Conservation (phyloP, 108 stramenopile genomes). For the Cylindrotheca closterium region DNA sequence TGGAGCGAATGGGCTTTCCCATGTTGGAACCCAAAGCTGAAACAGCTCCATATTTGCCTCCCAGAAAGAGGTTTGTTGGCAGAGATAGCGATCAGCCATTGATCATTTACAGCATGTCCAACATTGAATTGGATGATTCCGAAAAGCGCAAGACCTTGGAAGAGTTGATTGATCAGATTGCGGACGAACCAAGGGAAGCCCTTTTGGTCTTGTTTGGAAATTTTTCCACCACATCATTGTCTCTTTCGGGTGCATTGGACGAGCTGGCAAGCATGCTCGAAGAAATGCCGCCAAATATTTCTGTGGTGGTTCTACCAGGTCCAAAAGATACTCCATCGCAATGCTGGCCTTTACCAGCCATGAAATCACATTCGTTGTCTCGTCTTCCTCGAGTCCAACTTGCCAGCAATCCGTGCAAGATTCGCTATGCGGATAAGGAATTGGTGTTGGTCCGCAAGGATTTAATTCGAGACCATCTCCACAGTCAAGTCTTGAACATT, state of each 20-base stretch:
- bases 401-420: slow-evolving; percentile 86
- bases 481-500: slow-evolving; percentile 54
- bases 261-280: slow-evolving; percentile 59
- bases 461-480: slow-evolving; percentile 76
- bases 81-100: slow-evolving; percentile 1
- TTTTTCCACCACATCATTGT: slow-evolving; percentile 55
- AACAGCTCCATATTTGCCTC: slow-evolving; percentile 14
- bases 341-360: slow-evolving; percentile 68
- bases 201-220: slow-evolving; percentile 95
- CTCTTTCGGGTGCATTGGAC: slow-evolving; percentile 11
- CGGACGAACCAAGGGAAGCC: neutral
- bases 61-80: neutral
- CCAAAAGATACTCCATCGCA: slow-evolving; percentile 75
- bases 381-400: slow-evolving; percentile 18
- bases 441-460: slow-evolving; percentile 91
- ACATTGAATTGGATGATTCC: slow-evolving; percentile 90
- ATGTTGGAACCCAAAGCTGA: slow-evolving; percentile 17
- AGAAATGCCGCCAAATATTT: slow-evolving; percentile 51
- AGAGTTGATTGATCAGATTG: slow-evolving; percentile 53
- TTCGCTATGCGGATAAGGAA: slow-evolving; percentile 86
- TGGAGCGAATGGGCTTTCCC: slow-evolving; percentile 72
- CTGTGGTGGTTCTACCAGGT: slow-evolving; percentile 90
- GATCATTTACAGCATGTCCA: slow-evolving; percentile 18
- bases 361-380: slow-evolving; percentile 1
- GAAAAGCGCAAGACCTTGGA: slow-evolving; percentile 75